Base-by-base conservation (phyloP, 768 basidiomycete genomes). In the Calocera cornea region DNA sequence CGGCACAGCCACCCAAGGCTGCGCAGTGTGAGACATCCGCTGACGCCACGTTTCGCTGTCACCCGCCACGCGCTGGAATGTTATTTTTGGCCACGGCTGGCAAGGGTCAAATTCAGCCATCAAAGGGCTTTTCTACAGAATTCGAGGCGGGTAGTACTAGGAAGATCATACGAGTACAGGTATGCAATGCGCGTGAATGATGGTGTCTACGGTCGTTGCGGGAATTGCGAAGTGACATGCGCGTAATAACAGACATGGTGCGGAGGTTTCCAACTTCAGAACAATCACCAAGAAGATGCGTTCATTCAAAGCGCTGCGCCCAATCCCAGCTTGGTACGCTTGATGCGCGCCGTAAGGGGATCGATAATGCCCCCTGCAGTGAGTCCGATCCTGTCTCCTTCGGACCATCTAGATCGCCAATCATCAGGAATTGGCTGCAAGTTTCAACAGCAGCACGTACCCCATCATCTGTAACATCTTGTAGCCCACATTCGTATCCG, bases 401-500 rank as follows among this genome's bases (percentile, higher is more conserved):
- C 90, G 1, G 83, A 75, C 93, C 93, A 95, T 14, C 76, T 75
- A 33, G n/a, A 29, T n/a, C 11, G 34, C 44, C 24, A 19, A 65
- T 65, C 64, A 19, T 47, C 64, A 66, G 38, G 22, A 31, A 66
- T 33, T 38, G 14, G 38, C 14, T 22, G 27, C 36, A 5, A 40
- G 14, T 36, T 38, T 10, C 41, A 5, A 34, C 33, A 14, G 29
- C n/a, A 64, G n/a, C 11, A 74, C 77, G 54, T 63, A 78, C 44
- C 95, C 95, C 95, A 97, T 97, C 69, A 83, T 80, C 17, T 87
- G 85, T 70, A 97, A 75, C 85, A 98, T 84, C 78, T 78, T 84
- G 79, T 95, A 97, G 0, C 95, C 95, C 64, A 94, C 73, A 71
- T 97, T 97, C 1, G 84, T 78, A 70, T 83, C 80, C 16, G 83